Conservation (phyloP, 106 monocot species). For the Allium fistulosum region DNA sequence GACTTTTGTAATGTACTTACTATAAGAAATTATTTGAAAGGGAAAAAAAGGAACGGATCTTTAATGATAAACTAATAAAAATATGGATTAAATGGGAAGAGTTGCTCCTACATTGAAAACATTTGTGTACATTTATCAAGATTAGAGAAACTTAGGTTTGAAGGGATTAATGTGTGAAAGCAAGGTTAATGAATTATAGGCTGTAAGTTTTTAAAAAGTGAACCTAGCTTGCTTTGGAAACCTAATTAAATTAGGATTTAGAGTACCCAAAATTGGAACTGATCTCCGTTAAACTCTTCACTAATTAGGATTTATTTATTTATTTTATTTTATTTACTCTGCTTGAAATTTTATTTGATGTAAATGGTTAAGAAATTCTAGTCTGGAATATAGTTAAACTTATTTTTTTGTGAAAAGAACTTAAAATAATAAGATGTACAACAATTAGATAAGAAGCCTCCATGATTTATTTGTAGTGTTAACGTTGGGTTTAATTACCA, state of each 20-base stretch:
- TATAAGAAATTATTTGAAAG: slow-evolving; percentile 7
- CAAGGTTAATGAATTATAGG: slow-evolving; percentile 24
- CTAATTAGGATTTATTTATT: too few species aligned
- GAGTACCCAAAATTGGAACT: background rate
- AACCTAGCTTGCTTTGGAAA: slow-evolving; percentile 1
- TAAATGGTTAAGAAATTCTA: background rate
- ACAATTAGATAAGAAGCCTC: too few species aligned
- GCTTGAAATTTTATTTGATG: too few species aligned
- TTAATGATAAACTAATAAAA: too few species aligned
- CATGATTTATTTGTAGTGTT: too few species aligned
- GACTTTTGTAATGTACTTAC: background rate
- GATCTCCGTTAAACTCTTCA: too few species aligned
- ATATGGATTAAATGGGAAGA: too few species aligned
- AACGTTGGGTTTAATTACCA: too few species aligned
- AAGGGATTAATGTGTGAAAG: slow-evolving; percentile 30
- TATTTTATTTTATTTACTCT: too few species aligned
- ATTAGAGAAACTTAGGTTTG: slow-evolving; percentile 29
- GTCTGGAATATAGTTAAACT: slow-evolving; percentile 5
- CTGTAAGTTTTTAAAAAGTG: slow-evolving; percentile 27
- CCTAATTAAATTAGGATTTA: slow-evolving; percentile 10
- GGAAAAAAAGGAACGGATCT: background rate
- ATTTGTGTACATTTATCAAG: slow-evolving; percentile 24
- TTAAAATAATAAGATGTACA: too few species aligned
- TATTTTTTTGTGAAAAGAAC: too few species aligned
- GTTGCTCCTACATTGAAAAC: slow-evolving; percentile 11